phyloP scores from a whole-genome alignment of 2,329 filamentous ascomycete genomes.

The Ophiobolus disseminans region DNA sequence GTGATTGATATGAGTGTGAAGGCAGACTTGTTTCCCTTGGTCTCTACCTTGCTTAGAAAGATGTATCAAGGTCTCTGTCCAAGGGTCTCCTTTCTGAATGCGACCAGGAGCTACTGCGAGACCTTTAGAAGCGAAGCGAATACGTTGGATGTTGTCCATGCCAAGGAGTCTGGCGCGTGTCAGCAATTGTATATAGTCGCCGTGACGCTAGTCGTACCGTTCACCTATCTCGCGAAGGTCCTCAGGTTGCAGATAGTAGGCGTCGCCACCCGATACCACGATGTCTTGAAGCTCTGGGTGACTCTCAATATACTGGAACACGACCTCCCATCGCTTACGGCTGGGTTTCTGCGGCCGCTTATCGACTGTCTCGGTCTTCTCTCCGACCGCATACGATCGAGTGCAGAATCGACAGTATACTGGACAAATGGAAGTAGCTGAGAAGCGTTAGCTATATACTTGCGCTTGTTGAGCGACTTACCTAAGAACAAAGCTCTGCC shows the following conservation, averaged over 20 bases:
- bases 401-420: slow-evolving; percentile 71
- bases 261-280: slow-evolving; percentile 69
- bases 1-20: slow-evolving; percentile 72
- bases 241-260: slow-evolving; percentile 63
- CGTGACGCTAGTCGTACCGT: too few relatives aligned
- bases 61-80: slow-evolving; percentile 61
- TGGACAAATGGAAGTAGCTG: slow-evolving; percentile 65
- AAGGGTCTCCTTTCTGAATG: slow-evolving; percentile 60
- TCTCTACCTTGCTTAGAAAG: slow-evolving; percentile 59
- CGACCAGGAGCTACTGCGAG: slow-evolving; percentile 65
- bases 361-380: slow-evolving; percentile 60
- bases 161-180: slow-evolving; percentile 54
- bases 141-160: slow-evolving; percentile 65
- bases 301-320: slow-evolving; percentile 64
- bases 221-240: slow-evolving; percentile 63
- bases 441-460: neutral
- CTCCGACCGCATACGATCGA: slow-evolving; percentile 65
- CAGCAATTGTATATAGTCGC: too few relatives aligned
- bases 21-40: slow-evolving; percentile 65
- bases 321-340: slow-evolving; percentile 62
- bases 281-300: slow-evolving; percentile 62
- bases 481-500: slow-evolving; percentile 69
- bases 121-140: slow-evolving; percentile 69
- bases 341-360: slow-evolving; percentile 44
- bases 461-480: slow-evolving; percentile 45